Base-by-base conservation (phyloP, 1,284 basidiomycete species). In the Mycosarcoma maydis region DNA sequence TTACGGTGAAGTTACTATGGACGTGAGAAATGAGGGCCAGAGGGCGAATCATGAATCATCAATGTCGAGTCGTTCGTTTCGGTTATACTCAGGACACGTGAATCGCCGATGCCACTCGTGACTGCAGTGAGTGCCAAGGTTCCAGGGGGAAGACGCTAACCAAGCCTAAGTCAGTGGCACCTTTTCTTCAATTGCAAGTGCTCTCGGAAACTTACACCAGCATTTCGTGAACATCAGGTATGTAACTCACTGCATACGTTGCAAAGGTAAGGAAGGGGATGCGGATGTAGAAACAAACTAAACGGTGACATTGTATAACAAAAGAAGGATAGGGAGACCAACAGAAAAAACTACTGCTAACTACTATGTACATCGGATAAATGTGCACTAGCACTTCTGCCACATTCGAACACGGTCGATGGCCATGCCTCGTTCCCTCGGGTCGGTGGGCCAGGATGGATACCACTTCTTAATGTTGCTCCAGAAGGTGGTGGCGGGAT, bases 381-480 rank as follows among this genome's bases (percentile, higher is more conserved):
- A 30, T 2, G 30, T 11, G 2, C 6, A 34, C n/a, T 34, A 62
- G 53, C 59, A 62, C 16, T 67, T 74, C 65, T 83, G 84, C 87
- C 87, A 89, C 87, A 90, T 89, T 82, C 88, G 88, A 53, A 90
- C 87, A 23, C 84, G 87, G 78, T 85, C 91, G 88, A 93, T 84
- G 53, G 89, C 87, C 79, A 94, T 85, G 0, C 89, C 89, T 43
- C 90, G 86, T 3, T 66, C 47, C 23, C 48, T 44, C n/a, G 50
- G 48, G 10, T 72, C 59, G 8, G 45, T 33, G 11, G 54, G 29
- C 69, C 66, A 73, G 43, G 53, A 50, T 11, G 68, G 62, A n/a
- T 45, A 54, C 73, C 73, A 75, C 30, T 49, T 36, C n/a, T 67
- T 59, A n/a, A 54, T 45, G 29, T 86, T 85, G 17, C 83, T 77